A percentile compares a stretch with the other conserved stretches of the same genome.
Evolutionary conservation across 768 basidiomycete genomes (phyloP).

Genomic region (Hypholoma sublateritium): DNA sequence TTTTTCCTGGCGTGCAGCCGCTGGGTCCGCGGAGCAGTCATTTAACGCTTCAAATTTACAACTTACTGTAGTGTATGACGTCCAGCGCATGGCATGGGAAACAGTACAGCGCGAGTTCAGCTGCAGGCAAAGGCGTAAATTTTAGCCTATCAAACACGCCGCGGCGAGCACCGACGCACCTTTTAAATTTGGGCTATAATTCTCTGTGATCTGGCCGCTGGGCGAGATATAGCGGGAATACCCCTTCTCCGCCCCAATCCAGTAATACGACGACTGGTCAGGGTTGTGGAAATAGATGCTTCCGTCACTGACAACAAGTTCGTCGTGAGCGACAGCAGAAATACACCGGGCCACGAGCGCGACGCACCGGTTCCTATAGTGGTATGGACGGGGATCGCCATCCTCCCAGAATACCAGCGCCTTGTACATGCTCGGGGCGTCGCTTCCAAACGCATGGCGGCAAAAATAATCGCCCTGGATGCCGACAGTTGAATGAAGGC

Average conservation of each 20-base stretch:
- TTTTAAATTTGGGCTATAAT: background rate
- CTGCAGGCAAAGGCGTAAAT: background rate
- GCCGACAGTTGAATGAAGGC: too few species aligned
- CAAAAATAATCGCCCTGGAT: background rate
- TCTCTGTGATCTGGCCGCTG: background rate
- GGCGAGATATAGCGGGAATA: conserved; percentile 8
- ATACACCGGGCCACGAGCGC: background rate
- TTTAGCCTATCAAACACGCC: too few species aligned
- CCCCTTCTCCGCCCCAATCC: background rate
- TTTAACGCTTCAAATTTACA: too few species aligned
- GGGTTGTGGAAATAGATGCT: conserved; percentile 15
- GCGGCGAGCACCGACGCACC: background rate
- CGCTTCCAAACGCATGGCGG: background rate
- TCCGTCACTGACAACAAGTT: conserved; percentile 6
- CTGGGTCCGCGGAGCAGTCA: too few species aligned
- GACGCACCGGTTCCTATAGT: background rate
- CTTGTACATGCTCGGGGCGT: background rate
- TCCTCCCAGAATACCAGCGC: background rate
- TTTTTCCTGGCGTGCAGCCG: too few species aligned
- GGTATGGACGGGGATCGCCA: background rate
- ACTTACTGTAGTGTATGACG: too few species aligned
- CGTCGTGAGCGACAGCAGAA: background rate
- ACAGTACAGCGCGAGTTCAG: background rate
- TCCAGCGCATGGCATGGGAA: background rate
- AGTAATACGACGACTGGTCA: conserved; percentile 12